Evolutionary conservation across 202 grass and related monocot species (phyloP), one percentile per base, ranked within the genome.

Genomic region (Hordeum pubiflorum): DNA sequence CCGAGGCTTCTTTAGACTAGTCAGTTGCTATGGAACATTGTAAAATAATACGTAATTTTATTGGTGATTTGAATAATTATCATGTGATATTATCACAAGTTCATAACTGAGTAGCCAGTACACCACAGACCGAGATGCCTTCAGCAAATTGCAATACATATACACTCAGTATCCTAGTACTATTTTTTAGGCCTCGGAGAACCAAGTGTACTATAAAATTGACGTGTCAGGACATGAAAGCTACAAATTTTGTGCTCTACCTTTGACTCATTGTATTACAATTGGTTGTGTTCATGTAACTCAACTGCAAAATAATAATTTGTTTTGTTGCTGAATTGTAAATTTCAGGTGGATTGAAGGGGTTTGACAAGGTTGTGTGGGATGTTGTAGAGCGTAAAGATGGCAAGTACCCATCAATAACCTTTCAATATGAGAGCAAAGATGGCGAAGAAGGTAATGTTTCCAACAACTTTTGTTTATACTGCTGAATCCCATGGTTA

Each of bases 311-410:
- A 18, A 23, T 32, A 46, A 26, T 61, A 14, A 17, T 13, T 13
- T 31, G 9, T 79, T 59, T 12, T 55, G 2, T 79, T 26, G 21
- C 50, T 60, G n/a, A 52, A 67, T 61, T 79, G 15, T 64, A 40
- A 76, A 85, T 77, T 69, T 21, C 75, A 97, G 90, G 94, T 75
- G 88, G 90, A 4, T 65, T 90, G 80, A 97, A 80, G 58, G 92
- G 95, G 20, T 97, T 91, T 75, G 90, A 97, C 82, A 94, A 97
- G 64, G 86, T 94, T 33, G 21, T 94, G 31, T 94, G 95, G 92
- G 92, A 91, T 80, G 84, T 88, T n/a, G 36, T 83, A 44, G 89
- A 92, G 23, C 86, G 69, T 18, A 97, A 76, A 27, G 84, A 86
- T 58, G 86, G 80, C 21, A 13, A 93, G 74, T 87, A 66, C 64